These are phyloP conservation scores for Sporothrix curviconia DNA, from an alignment of 2,329 filamentous ascomycete species.

Conservation along the genomic window DNA sequence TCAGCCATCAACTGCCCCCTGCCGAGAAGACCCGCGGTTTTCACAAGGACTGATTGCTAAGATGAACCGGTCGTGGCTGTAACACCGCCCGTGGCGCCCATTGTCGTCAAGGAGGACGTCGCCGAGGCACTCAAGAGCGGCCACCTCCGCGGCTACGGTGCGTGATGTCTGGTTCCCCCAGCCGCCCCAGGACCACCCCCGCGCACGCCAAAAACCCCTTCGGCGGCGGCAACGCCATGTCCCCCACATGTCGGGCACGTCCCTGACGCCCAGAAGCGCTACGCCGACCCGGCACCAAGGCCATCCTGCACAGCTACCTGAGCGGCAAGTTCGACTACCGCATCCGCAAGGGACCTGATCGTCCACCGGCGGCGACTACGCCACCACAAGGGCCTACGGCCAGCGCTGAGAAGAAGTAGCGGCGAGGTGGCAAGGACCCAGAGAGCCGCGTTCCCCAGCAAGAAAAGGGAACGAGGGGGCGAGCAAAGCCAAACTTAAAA, in stretches of 20 bases:
- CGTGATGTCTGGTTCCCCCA: constrained; percentile 97
- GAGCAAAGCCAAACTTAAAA: neutral
- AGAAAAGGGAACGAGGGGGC: neutral
- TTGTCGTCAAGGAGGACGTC: constrained; percentile 98
- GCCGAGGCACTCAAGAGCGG: constrained; percentile 86
- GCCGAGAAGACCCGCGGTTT: constrained; percentile 91
- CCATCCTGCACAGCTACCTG: constrained; percentile 87
- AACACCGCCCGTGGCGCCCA: constrained; percentile 98
- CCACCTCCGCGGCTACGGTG: constrained; percentile 83
- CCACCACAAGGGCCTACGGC: constrained; percentile 90
- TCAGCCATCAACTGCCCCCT: constrained; percentile 99
- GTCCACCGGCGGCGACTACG: constrained; percentile 82
- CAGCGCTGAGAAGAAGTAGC: constrained; percentile 52
- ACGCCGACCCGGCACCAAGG: constrained; percentile 81
- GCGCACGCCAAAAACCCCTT: constrained; percentile 87
- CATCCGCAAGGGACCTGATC: constrained; percentile 84
- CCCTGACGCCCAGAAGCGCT: constrained; percentile 93
- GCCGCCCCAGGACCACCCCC: constrained; percentile 85
- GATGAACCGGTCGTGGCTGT: constrained; percentile 98
- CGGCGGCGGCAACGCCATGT: constrained; percentile 97
- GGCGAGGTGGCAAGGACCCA: neutral
- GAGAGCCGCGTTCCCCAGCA: too few relatives aligned
- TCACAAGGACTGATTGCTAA: constrained; percentile 93
- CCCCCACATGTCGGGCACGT: constrained; percentile 97
- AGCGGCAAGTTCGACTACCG: constrained; percentile 80